Base-by-base conservation (phyloP, 495 filamentous ascomycete species). In the Aspergillus coremiiformis region DNA sequence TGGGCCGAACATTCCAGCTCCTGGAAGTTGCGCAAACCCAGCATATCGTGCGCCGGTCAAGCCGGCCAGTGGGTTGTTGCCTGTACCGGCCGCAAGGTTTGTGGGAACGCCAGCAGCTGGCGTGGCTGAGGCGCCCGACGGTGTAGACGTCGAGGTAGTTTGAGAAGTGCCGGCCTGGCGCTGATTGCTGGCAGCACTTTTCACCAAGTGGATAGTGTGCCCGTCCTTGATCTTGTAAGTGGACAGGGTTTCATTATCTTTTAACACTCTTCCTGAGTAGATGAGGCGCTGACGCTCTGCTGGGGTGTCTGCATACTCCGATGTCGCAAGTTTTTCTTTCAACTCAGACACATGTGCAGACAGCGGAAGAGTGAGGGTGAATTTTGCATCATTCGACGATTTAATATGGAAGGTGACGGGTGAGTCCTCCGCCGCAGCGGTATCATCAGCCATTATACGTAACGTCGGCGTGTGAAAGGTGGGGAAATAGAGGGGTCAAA, bases 121-220 rank as follows among this genome's bases (percentile, higher is more conserved):
- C 39, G 53, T 69, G 24, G 83, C 69, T 19, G 80, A 68, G 1
- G 78, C 66, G 8, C 78, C 74, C 12, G 81, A 66, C 14, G 79
- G 57, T 10, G 73, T 60, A 15, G 79, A 61, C 11, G 80, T 63
- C 11, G 78, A 64, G 24, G 66, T 62, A 49, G 67, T 60, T 54
- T 76, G 74, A 29, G 75, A 71, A 23, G 82, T 66, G 12, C 82
- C 76, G 44, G 79, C 80, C 52, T 85, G 79, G 15, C 84, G 77
- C 50, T 83, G 79, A 65, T 96, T 96, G 76, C 92, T 97, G 21
- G 84, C 85, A 26, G 94, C 94, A 58, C 89, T 89, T 69, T 94
- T 95, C 49, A 99, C 94, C 61, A 99, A 77, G 67, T 99, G 94
- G 53, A 97, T 82, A 8, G 93, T 96, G 63, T 96, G 89, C n/a